Percentiles rank a stretch among this genome's conserved stretches.
These are phyloP conservation scores for Aureobasidium sp. DNA, from an alignment of 2,329 filamentous ascomycete genomes.

Conservation along the genomic window DNA sequence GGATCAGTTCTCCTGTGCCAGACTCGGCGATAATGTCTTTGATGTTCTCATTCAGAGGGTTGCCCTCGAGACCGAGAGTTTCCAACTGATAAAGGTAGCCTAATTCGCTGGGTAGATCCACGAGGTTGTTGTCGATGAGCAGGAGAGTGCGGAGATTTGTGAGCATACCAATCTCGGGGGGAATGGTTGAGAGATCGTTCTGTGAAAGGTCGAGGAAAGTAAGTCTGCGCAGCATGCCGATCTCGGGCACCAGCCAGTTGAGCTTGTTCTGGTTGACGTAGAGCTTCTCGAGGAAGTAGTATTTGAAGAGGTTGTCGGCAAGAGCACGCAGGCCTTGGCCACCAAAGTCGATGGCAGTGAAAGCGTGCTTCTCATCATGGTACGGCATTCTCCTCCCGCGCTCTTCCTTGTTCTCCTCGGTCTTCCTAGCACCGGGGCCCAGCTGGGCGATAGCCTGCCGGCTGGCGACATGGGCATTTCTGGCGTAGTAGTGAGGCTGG, in stretches of 20 bases:
- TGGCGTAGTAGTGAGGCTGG: constrained; percentile 67
- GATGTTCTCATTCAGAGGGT: constrained; percentile 68
- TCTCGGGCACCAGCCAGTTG: constrained; percentile 66
- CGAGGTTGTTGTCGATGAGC: constrained; percentile 85
- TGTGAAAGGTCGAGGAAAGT: constrained; percentile 80
- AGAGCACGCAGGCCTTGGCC: constrained; percentile 90
- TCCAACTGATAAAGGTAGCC: constrained; percentile 85
- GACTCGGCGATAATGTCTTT: constrained; percentile 80
- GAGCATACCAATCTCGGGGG: constrained; percentile 92
- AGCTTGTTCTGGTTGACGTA: constrained; percentile 94
- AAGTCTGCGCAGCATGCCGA: constrained; percentile 76
- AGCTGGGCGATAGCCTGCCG: constrained; percentile 54
- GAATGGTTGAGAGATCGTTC: constrained; percentile 76
- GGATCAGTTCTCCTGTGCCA: constrained; percentile 79
- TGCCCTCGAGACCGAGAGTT: constrained; percentile 85
- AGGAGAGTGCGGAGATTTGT: constrained; percentile 80
- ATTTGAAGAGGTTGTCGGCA: constrained; percentile 72
- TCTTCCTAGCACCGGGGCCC: constrained; percentile 40
- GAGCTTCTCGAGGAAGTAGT: constrained; percentile 82
- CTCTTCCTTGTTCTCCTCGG: constrained; percentile 36
- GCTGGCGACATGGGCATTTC: constrained; percentile 63
- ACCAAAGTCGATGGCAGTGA: constrained; percentile 80
- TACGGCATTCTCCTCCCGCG: constrained; percentile 12
- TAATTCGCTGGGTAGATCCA: constrained; percentile 74
- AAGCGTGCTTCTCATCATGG: constrained; percentile 8